These are phyloP conservation scores for Acephala macrosclerotiorum DNA, from an alignment of 2,329 filamentous ascomycete species.

Conservation along the genomic window DNA sequence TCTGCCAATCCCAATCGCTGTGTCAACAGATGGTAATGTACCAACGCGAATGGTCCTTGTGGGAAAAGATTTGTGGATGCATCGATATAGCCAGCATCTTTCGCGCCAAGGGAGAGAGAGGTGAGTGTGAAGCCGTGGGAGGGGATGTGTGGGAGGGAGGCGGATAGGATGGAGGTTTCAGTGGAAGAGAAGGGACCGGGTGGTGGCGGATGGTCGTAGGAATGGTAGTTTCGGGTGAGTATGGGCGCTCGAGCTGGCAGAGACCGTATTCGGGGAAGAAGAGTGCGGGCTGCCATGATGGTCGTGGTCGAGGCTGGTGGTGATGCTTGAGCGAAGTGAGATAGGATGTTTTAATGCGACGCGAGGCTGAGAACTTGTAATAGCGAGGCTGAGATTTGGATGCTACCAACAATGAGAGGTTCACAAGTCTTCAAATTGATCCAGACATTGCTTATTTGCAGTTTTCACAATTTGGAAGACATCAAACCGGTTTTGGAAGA, in stretches of 20 bases:
- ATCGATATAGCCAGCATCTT: conserved; percentile 85
- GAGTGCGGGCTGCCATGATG: conserved; percentile 26
- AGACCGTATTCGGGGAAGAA: conserved; percentile 5
- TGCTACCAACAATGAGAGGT: neutral
- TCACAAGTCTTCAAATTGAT: neutral
- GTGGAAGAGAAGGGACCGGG: conserved; percentile 68
- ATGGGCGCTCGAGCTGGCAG: neutral
- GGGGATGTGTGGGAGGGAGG: conserved; percentile 82
- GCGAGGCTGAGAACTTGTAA: conserved; percentile 16
- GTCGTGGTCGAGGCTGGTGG: conserved; percentile 1
- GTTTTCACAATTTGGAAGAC: neutral
- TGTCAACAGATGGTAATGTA: conserved; percentile 77
- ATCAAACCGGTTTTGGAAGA: neutral
- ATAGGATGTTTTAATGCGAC: conserved; percentile 20
- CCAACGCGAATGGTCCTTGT: conserved; percentile 80
- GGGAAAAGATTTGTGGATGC: conserved; percentile 86
- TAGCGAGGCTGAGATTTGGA: conserved; percentile 20
- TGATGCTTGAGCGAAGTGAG: neutral
- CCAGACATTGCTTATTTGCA: neutral
- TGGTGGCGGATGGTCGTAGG: conserved; percentile 69
- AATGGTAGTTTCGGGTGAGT: conserved; percentile 61
- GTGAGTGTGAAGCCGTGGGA: conserved; percentile 80
- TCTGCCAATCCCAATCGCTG: conserved; percentile 65
- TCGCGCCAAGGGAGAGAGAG: conserved; percentile 78
- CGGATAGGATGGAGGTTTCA: conserved; percentile 80